Base-by-base conservation (phyloP, 78 protist genomes). In the Capsaspora owczarzaki region DNA sequence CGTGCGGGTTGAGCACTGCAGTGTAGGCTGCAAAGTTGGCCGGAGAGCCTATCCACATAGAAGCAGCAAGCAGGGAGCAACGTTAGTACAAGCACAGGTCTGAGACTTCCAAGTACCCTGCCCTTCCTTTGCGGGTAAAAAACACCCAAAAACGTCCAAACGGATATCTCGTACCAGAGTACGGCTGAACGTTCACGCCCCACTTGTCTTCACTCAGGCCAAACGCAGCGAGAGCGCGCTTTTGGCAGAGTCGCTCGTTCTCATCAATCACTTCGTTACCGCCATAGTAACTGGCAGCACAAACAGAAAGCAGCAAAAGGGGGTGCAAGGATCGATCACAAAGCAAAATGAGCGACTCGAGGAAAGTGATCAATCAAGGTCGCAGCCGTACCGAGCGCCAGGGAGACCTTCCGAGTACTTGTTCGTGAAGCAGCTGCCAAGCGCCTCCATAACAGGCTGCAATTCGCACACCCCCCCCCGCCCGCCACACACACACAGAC, bases 161-260 rank as follows among this genome's bases (percentile, higher is more conserved):
- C n/a, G n/a, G n/a, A n/a, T n/a, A n/a, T n/a, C n/a, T n/a, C n/a
- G n/a, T 12, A 46, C 66, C 66, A 56, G 66, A 56, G 66, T 56
- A 91, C 53, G 98, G 97, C 83, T 98, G 99, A 5, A 98, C 99
- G 63, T 98, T 98, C 60, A 96, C 98, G 47, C 97, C 99, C 99
- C 99, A 98, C 80, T 96, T 83, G 10, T 27, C 88, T 5, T 94
- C 89, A 72, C 87, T 63, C 33, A 94, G 88, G 49, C 84, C 69
- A 84, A 86, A 98, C 2, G 96, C 97, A 12, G 53, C 89, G 29
- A 97, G 89, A 14, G 98, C 96, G 49, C 99, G 94, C 61, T 84
- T 37, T 49, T 91, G 96, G 88, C 98, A 92, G 27, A 95, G 87
- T 38, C 53, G 44, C 84, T 98, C 99, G 10, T 87, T 47, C 80